Evolutionary conservation across 257 asterid species (phyloP).

Genomic region (Ilex asprella): DNA sequence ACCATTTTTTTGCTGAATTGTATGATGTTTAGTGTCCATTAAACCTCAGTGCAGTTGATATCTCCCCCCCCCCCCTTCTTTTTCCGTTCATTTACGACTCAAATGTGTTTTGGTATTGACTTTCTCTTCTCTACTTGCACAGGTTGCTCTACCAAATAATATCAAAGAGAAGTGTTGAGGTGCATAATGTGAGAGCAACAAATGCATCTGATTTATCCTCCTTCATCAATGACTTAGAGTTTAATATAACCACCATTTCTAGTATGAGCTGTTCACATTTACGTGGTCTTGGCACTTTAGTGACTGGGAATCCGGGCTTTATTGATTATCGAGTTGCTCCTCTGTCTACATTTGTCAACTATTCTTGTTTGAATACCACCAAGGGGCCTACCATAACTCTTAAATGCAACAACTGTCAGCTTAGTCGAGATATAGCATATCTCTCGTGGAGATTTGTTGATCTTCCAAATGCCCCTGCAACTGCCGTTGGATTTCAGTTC

Average conservation of each 20-base stretch:
- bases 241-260: slow-evolving; percentile 79
- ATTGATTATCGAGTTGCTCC: slow-evolving; percentile 56
- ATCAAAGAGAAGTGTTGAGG: slow-evolving; percentile 78
- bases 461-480: slow-evolving; percentile 79
- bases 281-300: slow-evolving; percentile 79
- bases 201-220: slow-evolving; percentile 75
- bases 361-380: slow-evolving; percentile 77
- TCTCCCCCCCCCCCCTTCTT: background rate
- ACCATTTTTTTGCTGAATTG: background rate
- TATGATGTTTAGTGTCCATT: background rate
- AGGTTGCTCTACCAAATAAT: slow-evolving; percentile 90
- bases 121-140: slow-evolving; percentile 14
- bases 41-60: background rate
- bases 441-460: slow-evolving; percentile 88
- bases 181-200: slow-evolving; percentile 76
- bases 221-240: slow-evolving; percentile 68
- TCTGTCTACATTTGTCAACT: slow-evolving; percentile 67
- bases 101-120: background rate
- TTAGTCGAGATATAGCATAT: slow-evolving; percentile 46
- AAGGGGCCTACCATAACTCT: slow-evolving; percentile 73
- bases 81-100: background rate
- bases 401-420: slow-evolving; percentile 57
- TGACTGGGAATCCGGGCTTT: slow-evolving; percentile 54
- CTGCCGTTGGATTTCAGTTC: slow-evolving; percentile 85
- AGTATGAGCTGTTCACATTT: slow-evolving; percentile 83